Base-by-base conservation (phyloP, 2,329 filamentous ascomycete genomes). In the Phaeosphaeriaceae sp. region DNA sequence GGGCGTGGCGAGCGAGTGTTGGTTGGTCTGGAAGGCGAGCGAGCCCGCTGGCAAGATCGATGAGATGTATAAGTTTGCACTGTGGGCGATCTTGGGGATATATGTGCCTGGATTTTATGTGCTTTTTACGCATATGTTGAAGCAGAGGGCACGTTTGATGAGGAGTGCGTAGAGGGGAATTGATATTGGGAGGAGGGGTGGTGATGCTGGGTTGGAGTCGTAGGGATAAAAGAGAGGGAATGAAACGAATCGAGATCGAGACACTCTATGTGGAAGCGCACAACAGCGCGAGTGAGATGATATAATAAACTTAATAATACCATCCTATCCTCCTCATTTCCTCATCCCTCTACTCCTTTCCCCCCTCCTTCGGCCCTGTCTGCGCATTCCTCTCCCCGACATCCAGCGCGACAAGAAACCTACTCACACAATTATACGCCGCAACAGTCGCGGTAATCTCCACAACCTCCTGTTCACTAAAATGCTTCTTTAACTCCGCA, bases 51-150 rank as follows among this genome's bases (percentile, higher is more conserved):
- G 69, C 63, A 76, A 80, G 65, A 81, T 77, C 65, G 81, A 79
- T 71, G 81, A 74, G 62, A 79, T 78, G 70, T 87, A 83, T 70
- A 85, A 84, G 54, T 89, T 83, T 69, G 81, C 84, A 54, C 79
- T 94, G 67, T 86, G 87, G 70, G 83, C 79, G 6, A 85, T 94
- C 36, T 71, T 97, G 69, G 84, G 85, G 5, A 83, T 92, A 54
- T 97, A 97, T 77, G 85, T 96, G 46, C 93, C 93, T 46, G 92
- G 81, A 72, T 86, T 91, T 3, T 96, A 95, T 71, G 85, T 96
- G 55, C 80, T 98, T 57, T 98, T 95, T 76, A 92, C 91, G 21
- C 91, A 99, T 79, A 98, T 99, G 95, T 91, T 98, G 84, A 84
- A 85, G 61, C 95, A 99, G 84, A 85, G 94, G 68, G 85, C 87